Evolutionary conservation across 805 yeast species (phyloP).

Genomic region (Wickerhamomyces mucosus): DNA sequence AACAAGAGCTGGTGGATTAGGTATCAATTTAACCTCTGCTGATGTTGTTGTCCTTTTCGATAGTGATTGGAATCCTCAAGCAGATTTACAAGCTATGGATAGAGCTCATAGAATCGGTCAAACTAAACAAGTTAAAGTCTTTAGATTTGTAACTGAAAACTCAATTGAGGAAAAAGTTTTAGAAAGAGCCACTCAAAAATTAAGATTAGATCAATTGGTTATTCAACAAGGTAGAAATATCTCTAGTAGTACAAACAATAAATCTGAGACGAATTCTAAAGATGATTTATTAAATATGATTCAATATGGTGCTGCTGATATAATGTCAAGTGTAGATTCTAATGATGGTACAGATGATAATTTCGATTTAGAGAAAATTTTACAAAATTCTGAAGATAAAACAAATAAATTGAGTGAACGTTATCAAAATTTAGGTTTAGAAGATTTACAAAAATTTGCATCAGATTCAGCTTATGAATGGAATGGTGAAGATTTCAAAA

Average conservation of each 20-base stretch:
- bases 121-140: slow-evolving; percentile 74
- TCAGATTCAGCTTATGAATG: slow-evolving; percentile 76
- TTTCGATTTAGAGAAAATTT: slow-evolving; percentile 50
- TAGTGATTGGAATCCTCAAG: slow-evolving; percentile 87
- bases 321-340: slow-evolving; percentile 14
- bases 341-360: slow-evolving; percentile 20
- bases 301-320: slow-evolving; percentile 71
- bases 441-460: slow-evolving; percentile 68
- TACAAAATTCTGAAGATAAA: slow-evolving; percentile 51
- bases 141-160: slow-evolving; percentile 68
- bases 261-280: slow-evolving; percentile 35
- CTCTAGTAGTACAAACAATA: slow-evolving; percentile 14
- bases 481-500: slow-evolving; percentile 78
- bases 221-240: slow-evolving; percentile 66
- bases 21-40: slow-evolving; percentile 75
- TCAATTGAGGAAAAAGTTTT: slow-evolving; percentile 78
- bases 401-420: slow-evolving; percentile 53
- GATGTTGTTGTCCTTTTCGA: slow-evolving; percentile 69
- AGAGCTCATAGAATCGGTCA: slow-evolving; percentile 87
- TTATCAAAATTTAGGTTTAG: slow-evolving; percentile 60
- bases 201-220: slow-evolving; percentile 71
- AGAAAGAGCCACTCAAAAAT: slow-evolving; percentile 74
- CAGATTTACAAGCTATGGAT: slow-evolving; percentile 85
- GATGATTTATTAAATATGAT: slow-evolving; percentile 75
- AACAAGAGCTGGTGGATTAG: slow-evolving; percentile 87